Evolutionary conservation across 345 rosid genomes (phyloP), one percentile per base, ranked within the genome.

Genomic region (Boechera divaricarpa): DNA sequence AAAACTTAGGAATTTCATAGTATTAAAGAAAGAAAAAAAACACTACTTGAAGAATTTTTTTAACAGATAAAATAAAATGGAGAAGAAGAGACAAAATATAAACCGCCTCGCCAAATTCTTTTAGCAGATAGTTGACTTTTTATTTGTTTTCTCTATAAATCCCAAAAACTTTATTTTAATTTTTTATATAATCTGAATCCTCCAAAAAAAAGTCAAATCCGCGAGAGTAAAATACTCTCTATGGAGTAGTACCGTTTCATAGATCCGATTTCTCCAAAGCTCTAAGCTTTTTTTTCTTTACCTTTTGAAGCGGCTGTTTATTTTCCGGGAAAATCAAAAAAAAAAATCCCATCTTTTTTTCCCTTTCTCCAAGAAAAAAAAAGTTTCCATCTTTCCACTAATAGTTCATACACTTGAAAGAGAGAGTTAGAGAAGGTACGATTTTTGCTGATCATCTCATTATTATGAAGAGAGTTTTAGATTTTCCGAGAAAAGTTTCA

Each of bases 71-170:
- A 16, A 36, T 2, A 42, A 54, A 1, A 29, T 39, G 4, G 26
- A 59, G 42, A 72, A 60, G 36, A 72, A 67, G 59, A 15, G 64
- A 73, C 82, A 73, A 78, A 78, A 66, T 49, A 21, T 33, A 73
- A 78, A 73, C 82, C 33, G 81, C 64, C 58, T 73, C 52, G 16
- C 49, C 53, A 79, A 73, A 58, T 67, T 47, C 45, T 53, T 67
- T 71, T 73, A 28, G 77, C 65, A 73, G 82, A 73, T 71, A 78
- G 82, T 79, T 79, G 82, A 79, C 82, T 79, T 78, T 78, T 8
- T 32, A 45, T 78, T 64, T 78, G 81, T 72, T 66, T 52, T 52
- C 28, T 65, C 51, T 67, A 56, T 32, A 72, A 52, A 21, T 3
- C 56, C 59, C 13, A 39, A 24, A 29, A 51, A 21, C 1, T 16